A percentile compares a stretch with the other conserved stretches of the same genome.
These are phyloP conservation scores for Scorias spongiosa DNA, from an alignment of 2,329 filamentous ascomycete species.

Conservation along the genomic window DNA sequence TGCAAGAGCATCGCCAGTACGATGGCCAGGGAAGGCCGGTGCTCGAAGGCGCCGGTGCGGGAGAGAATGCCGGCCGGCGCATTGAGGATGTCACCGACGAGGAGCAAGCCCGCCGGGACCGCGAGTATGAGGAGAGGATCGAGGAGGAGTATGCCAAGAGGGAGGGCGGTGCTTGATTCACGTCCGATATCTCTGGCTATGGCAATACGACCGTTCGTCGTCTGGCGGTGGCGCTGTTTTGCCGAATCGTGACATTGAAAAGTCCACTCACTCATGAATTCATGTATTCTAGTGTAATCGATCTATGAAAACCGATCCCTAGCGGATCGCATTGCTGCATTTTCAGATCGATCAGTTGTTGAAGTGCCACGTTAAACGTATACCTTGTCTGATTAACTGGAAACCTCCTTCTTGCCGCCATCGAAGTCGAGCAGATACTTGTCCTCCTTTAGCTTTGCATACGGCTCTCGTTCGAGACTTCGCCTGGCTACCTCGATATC, in stretches of 20 bases:
- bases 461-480: conserved; percentile 55
- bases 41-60: conserved; percentile 4
- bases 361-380: too few relatives aligned
- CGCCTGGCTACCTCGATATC: conserved; percentile 71
- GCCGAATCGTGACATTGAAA: too few relatives aligned
- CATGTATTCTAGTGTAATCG: too few relatives aligned
- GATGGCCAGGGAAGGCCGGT: conserved; percentile 17
- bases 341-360: too few relatives aligned
- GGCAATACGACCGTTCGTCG: not conserved
- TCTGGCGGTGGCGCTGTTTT: too few relatives aligned
- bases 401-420: conserved; percentile 6
- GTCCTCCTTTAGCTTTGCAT: conserved; percentile 35
- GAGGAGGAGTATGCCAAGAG: conserved; percentile 20
- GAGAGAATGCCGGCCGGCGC: conserved; percentile 2
- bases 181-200: not conserved
- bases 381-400: too few relatives aligned
- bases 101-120: conserved; percentile 11
- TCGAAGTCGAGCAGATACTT: conserved; percentile 23
- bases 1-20: conserved; percentile 15
- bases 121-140: conserved; percentile 15
- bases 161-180: conserved; percentile 16
- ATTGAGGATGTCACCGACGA: conserved; percentile 17
- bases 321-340: too few relatives aligned
- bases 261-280: too few relatives aligned
- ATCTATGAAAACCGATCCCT: too few relatives aligned